Base-by-base conservation (phyloP, 805 yeast genomes). In the Yarrowia keelungensis region DNA sequence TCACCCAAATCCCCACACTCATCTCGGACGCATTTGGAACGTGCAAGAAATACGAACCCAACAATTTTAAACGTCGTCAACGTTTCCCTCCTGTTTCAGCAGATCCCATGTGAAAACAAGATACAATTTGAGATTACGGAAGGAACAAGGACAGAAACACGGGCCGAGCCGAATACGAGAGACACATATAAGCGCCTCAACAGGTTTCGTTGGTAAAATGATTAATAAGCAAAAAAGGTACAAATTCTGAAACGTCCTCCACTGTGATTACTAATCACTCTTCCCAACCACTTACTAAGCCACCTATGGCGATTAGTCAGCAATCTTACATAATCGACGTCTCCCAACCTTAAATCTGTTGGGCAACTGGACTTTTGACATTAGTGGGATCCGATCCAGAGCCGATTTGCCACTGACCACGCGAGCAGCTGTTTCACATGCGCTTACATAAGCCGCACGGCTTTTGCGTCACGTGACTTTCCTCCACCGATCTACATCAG, bases 281-380 rank as follows among this genome's bases (percentile, higher is more conserved):
- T 5, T 26, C 32, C 32, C 32, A 26, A 26, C 15, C 11, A 32
- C 15, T 45, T 45, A 47, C 32, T 47, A 26, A 45, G 14, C 49
- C 22, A 41, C 8, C 15, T 11, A 10, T 2, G 9, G 4, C 12
- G 19, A 35, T 45, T 26, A 45, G 32, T 45, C 19, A 45, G 15
- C 53, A 50, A 50, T 50, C 54, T 50, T 50, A 50, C 56, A 35
- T 50, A 50, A 50, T 50, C 56, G 42, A 36, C 42, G 56, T 50
- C 8, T 41, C 42, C 5, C 16, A 50, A 50, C 56, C 16, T 12
- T 35, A 50, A 26, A 10, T 32, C 26, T 49, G 54, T 49, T 49
- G 54, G 54, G 54, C 39, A 7, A 38, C 19, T 41, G 16, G 46
- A n/a, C 8, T n/a, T n/a, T 1, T n/a, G 46, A 42, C 46, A n/a